These are phyloP conservation scores for Cyamopsis tetragonoloba DNA, from an alignment of 306 rosid genomes.

Conservation along the genomic window DNA sequence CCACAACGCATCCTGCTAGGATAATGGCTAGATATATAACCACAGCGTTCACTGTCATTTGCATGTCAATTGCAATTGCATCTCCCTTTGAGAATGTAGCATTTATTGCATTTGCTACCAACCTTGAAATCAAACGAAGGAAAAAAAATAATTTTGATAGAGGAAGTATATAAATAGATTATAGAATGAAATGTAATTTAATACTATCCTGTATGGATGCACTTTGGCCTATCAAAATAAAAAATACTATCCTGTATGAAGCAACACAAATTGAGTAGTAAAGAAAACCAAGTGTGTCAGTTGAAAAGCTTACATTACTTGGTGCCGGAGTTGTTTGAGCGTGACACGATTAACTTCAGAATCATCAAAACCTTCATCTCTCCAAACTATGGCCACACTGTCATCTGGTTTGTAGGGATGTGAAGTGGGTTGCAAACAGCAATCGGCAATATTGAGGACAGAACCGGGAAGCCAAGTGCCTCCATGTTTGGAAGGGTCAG, in stretches of 20 bases:
- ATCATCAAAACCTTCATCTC: conserved; percentile 66
- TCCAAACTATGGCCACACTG: conserved; percentile 70
- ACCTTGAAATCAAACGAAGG: conserved; percentile 39
- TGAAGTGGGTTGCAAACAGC: conserved; percentile 58
- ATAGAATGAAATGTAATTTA: not conserved
- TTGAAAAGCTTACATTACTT: conserved; percentile 62
- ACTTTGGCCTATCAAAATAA: no score
- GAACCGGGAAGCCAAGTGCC: conserved; percentile 80
- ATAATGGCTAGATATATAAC: conserved; percentile 75
- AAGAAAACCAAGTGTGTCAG: not conserved
- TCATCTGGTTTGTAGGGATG: conserved; percentile 55
- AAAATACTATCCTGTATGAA: no score
- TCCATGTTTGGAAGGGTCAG: conserved; percentile 45
- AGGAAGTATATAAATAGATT: not conserved
- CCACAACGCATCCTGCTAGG: conserved; percentile 74
- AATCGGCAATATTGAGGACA: conserved; percentile 72
- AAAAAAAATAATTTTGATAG: not conserved
- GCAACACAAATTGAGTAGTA: not conserved
- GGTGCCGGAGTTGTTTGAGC: conserved; percentile 67
- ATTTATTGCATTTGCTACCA: conserved; percentile 76
- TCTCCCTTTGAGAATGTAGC: conserved; percentile 78
- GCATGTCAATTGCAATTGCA: conserved; percentile 93
- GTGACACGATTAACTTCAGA: conserved; percentile 52
- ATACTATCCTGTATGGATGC: not conserved
- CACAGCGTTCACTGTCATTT: conserved; percentile 79